A percentile compares a stretch with the other conserved stretches of the same genome.
These are phyloP conservation scores for Persicaria maculosa DNA, from an alignment of 148 eudicot genomes.

Conservation along the genomic window DNA sequence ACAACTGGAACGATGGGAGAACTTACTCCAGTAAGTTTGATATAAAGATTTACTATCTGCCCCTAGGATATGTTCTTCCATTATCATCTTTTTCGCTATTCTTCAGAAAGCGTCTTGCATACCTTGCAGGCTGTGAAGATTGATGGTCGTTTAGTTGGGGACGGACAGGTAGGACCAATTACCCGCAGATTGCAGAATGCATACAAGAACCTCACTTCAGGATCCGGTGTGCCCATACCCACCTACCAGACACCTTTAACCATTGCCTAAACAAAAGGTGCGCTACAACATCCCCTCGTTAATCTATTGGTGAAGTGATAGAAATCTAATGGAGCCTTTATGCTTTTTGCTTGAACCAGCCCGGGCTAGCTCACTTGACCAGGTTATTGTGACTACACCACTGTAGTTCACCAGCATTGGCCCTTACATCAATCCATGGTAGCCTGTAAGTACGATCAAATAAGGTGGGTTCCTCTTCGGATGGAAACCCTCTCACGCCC, in stretches of 20 bases:
- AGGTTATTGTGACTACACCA: background rate
- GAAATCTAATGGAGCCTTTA: background rate
- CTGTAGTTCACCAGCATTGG: background rate
- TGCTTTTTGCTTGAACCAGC: background rate
- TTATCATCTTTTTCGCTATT: background rate
- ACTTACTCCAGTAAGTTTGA: slow-evolving; percentile 77
- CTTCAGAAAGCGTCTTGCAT: background rate
- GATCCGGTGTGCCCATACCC: slow-evolving; percentile 80
- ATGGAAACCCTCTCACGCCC: background rate
- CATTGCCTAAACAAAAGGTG: background rate
- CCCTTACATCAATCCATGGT: background rate
- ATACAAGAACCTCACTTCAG: slow-evolving; percentile 49
- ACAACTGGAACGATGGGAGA: slow-evolving; percentile 99
- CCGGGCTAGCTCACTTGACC: background rate
- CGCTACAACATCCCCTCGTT: background rate
- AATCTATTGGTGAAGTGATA: background rate
- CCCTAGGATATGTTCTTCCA: background rate
- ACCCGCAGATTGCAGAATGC: slow-evolving; percentile 65
- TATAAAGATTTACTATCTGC: background rate
- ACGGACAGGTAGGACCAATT: slow-evolving; percentile 71
- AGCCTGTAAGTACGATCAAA: background rate
- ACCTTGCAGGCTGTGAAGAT: slow-evolving; percentile 65
- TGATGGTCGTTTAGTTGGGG: slow-evolving; percentile 77
- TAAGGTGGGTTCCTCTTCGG: background rate
- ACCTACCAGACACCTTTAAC: slow-evolving; percentile 34